phyloP scores from a whole-genome alignment of 768 basidiomycete genomes.

The Serpula lacrymans region DNA sequence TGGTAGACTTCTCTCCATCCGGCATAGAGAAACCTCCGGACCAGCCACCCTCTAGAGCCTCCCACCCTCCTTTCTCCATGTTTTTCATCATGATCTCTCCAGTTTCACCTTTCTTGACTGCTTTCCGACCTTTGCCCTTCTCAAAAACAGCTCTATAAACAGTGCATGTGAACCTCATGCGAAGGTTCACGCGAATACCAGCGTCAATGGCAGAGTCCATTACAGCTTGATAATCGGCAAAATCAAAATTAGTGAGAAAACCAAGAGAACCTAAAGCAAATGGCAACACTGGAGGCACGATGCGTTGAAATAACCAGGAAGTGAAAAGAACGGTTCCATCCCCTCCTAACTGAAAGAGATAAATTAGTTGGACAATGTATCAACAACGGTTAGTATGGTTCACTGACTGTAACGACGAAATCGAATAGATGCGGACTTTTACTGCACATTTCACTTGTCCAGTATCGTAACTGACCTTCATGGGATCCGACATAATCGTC shows the following conservation, averaged over 20 bases:
- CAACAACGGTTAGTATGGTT: background rate
- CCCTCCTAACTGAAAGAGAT: conserved; percentile 74
- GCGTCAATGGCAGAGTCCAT: conserved; percentile 87
- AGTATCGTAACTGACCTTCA: conserved; percentile 93
- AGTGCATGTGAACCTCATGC: conserved; percentile 99
- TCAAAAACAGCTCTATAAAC: conserved; percentile 90
- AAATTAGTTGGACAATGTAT: conserved; percentile 9
- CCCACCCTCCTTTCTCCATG: conserved; percentile 89
- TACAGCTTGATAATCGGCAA: conserved; percentile 77
- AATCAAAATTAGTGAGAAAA: conserved; percentile 96
- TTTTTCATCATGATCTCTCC: conserved; percentile 98
- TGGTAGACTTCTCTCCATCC: conserved; percentile 48
- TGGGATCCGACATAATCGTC: conserved; percentile 42
- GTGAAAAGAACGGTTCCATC: conserved; percentile 99
- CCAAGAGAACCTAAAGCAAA: conserved; percentile 97
- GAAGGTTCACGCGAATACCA: conserved; percentile 94
- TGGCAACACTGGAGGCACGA: conserved; percentile 97
- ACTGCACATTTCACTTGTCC: conserved; percentile 96
- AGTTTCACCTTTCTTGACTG: conserved; percentile 89
- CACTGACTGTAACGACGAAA: conserved; percentile 91
- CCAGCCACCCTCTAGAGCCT: conserved; percentile 86
- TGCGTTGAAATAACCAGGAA: conserved; percentile 97
- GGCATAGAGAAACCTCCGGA: conserved; percentile 38
- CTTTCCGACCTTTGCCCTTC: conserved; percentile 64
- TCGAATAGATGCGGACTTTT: conserved; percentile 91